These are phyloP conservation scores for Hypoxylon sp. DNA, from an alignment of 2,329 filamentous ascomycete genomes.

Conservation along the genomic window DNA sequence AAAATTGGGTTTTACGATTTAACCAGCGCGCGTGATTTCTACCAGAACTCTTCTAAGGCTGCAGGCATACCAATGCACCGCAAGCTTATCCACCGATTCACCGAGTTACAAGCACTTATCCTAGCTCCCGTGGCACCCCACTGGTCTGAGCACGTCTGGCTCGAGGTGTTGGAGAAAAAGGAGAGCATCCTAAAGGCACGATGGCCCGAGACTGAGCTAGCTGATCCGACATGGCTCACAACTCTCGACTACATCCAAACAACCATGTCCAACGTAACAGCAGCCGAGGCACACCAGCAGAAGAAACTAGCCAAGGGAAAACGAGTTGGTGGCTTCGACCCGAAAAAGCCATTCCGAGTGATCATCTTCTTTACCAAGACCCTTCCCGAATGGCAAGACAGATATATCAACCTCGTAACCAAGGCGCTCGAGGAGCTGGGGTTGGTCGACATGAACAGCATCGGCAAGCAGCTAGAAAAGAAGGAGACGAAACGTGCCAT, in stretches of 20 bases:
- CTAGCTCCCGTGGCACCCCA: slow-evolving; percentile 88
- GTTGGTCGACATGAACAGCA: slow-evolving; percentile 28
- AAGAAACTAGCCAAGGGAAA: slow-evolving; percentile 97
- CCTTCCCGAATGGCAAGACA: slow-evolving; percentile 91
- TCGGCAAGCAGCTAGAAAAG: too few species aligned
- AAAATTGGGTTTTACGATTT: slow-evolving; percentile 92
- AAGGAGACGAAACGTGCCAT: slow-evolving; percentile 99
- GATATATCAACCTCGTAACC: slow-evolving; percentile 81
- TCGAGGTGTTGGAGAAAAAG: slow-evolving; percentile 83
- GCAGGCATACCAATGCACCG: slow-evolving; percentile 87
- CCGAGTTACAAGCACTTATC: slow-evolving; percentile 85
- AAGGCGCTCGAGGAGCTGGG: slow-evolving; percentile 72
- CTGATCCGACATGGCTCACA: slow-evolving; percentile 74
- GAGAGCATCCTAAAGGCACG: slow-evolving; percentile 80
- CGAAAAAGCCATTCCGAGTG: slow-evolving; percentile 90
- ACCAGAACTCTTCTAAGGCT: slow-evolving; percentile 81
- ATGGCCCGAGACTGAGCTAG: slow-evolving; percentile 74
- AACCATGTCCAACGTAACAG: slow-evolving; percentile 82
- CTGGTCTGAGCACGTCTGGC: slow-evolving; percentile 94
- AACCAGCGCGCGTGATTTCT: slow-evolving; percentile 85
- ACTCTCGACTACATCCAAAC: slow-evolving; percentile 80
- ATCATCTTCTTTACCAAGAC: slow-evolving; percentile 82
- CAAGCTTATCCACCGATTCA: slow-evolving; percentile 79
- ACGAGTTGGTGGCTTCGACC: slow-evolving; percentile 81
- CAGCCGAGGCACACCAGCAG: slow-evolving; percentile 80